These are phyloP conservation scores for Myochromella boudieri DNA, from an alignment of 768 basidiomycete species.

Conservation along the genomic window DNA sequence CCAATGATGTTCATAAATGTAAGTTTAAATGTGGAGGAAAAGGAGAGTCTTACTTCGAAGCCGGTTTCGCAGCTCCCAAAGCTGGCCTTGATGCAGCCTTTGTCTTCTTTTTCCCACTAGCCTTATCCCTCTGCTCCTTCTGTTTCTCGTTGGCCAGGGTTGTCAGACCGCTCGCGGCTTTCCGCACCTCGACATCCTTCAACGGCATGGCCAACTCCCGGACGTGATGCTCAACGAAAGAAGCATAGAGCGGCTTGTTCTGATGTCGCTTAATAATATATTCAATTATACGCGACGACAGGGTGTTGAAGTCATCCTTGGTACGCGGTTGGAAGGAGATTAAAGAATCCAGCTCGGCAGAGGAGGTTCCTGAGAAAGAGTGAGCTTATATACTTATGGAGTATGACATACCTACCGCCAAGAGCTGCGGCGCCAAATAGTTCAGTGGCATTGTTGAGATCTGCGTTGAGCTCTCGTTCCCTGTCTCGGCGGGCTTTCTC, in stretches of 20 bases:
- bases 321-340: conserved; percentile 81
- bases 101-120: conserved; percentile 87
- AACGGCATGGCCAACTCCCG: conserved; percentile 74
- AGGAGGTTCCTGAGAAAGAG: conserved; percentile 54
- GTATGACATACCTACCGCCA: conserved; percentile 47
- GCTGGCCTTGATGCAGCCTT: conserved; percentile 71
- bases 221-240: conserved; percentile 84
- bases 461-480: conserved; percentile 82
- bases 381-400: not conserved
- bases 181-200: conserved; percentile 89
- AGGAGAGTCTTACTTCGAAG: conserved; percentile 51
- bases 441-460: conserved; percentile 81
- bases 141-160: conserved; percentile 95
- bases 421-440: conserved; percentile 72
- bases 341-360: conserved; percentile 66
- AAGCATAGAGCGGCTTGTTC: conserved; percentile 76
- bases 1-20: conserved; percentile 14
- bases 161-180: conserved; percentile 80
- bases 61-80: conserved; percentile 69
- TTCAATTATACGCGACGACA: conserved; percentile 76
- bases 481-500: conserved; percentile 76
- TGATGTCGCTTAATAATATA: conserved; percentile 77
- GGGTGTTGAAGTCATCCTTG: conserved; percentile 80
- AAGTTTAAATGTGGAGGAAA: not conserved
- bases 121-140: conserved; percentile 82